Conservation (phyloP, 352 stramenopile species). For the Globisporangium recalcitrans region DNA sequence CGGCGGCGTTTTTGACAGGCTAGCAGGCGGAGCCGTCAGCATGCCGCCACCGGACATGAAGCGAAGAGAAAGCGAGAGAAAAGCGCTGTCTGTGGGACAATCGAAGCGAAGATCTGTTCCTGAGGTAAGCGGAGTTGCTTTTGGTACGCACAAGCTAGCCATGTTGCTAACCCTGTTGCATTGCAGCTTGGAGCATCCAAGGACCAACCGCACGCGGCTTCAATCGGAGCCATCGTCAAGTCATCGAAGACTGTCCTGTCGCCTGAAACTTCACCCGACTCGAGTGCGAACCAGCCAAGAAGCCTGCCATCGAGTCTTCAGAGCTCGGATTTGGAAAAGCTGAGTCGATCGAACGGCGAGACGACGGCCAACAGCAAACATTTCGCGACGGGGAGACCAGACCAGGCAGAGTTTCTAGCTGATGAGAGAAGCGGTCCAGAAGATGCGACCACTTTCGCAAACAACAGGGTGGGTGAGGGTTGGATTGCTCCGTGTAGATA, state of each 20-base stretch:
- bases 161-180: not conserved
- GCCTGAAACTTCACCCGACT: slow-evolving; percentile 17
- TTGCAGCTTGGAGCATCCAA: slow-evolving; percentile 10
- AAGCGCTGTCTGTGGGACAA: slow-evolving; percentile 1
- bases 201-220: slow-evolving; percentile 20
- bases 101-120: slow-evolving; percentile 26
- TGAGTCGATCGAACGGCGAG: not conserved
- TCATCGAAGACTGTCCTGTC: slow-evolving; percentile 28
- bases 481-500: no score
- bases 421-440: slow-evolving; percentile 4
- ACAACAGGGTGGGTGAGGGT: slow-evolving; percentile 5
- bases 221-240: slow-evolving; percentile 44
- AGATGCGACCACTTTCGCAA: slow-evolving; percentile 1
- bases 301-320: slow-evolving; percentile 14
- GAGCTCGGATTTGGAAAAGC: not conserved
- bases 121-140: slow-evolving; percentile 18
- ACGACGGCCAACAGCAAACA: not conserved
- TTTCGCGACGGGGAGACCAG: not conserved
- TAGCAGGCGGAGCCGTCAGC: slow-evolving; percentile 28
- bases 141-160: not conserved
- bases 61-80: slow-evolving; percentile 23
- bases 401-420: not conserved
- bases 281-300: slow-evolving; percentile 20
- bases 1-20: slow-evolving; percentile 36
- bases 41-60: slow-evolving; percentile 27